Evolutionary conservation across 768 basidiomycete genomes (phyloP).

Genomic region (Boletellus ananiceps): DNA sequence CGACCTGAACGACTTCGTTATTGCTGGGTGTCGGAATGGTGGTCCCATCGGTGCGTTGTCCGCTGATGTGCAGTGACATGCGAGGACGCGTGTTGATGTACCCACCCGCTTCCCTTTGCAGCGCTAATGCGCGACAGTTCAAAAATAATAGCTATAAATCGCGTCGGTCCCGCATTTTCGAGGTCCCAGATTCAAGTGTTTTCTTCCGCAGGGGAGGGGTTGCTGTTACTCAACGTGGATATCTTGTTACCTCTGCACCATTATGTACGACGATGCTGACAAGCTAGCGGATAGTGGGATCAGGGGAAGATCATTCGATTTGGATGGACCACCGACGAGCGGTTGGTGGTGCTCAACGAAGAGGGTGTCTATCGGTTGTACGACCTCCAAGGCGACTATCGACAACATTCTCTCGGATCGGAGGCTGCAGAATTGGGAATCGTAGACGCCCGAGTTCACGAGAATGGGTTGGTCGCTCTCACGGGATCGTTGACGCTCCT

Average conservation of each 20-base stretch:
- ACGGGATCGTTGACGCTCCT: slow-evolving; percentile 70
- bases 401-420: slow-evolving; percentile 76
- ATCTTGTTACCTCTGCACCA: slow-evolving; percentile 12
- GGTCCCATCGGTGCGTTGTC: slow-evolving; percentile 75
- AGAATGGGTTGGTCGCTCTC: slow-evolving; percentile 82
- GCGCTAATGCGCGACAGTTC: slow-evolving; percentile 84
- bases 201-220: slow-evolving; percentile 76
- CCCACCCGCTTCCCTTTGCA: slow-evolving; percentile 26
- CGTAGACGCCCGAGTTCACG: slow-evolving; percentile 81
- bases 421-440: slow-evolving; percentile 83
- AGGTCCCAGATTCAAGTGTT: slow-evolving; percentile 86
- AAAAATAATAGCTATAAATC: slow-evolving; percentile 71
- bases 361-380: slow-evolving; percentile 91
- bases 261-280: slow-evolving; percentile 6
- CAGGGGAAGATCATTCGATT: slow-evolving; percentile 76
- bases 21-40: slow-evolving; percentile 80
- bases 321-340: slow-evolving; percentile 82
- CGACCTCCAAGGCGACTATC: slow-evolving; percentile 80
- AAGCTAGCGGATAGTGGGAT: slow-evolving; percentile 69
- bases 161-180: slow-evolving; percentile 48
- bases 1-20: slow-evolving; percentile 71
- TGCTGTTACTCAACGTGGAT: slow-evolving; percentile 70
- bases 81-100: slow-evolving; percentile 2
- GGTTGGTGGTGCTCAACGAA: slow-evolving; percentile 81
- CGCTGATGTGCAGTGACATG: background rate